Evolutionary conservation across 2,329 filamentous ascomycete genomes (phyloP).

Genomic region (Clathrospora elynae): DNA sequence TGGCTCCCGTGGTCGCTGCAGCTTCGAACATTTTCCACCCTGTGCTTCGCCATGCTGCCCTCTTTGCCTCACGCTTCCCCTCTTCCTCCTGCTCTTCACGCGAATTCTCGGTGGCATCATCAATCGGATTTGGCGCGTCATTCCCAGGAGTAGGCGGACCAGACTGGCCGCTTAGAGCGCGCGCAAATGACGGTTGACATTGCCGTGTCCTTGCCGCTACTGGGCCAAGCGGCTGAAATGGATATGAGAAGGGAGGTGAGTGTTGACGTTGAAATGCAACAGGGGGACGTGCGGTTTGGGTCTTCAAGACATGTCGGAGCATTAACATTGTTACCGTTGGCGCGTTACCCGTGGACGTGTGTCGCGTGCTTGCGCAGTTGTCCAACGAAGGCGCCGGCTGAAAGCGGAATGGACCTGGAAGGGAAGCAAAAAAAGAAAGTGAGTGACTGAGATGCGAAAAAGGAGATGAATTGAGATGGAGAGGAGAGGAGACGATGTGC

Average conservation of each 20-base stretch:
- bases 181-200: conserved; percentile 20
- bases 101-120: conserved; percentile 41
- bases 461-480: conserved; percentile 12
- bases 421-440: conserved; percentile 23
- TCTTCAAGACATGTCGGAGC: conserved; percentile 28
- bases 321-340: conserved; percentile 39
- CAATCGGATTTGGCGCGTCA: conserved; percentile 46
- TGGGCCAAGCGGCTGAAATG: conserved; percentile 35
- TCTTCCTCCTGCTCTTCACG: conserved; percentile 26
- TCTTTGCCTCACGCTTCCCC: conserved; percentile 19
- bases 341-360: conserved; percentile 17
- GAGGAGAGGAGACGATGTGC: conserved; percentile 3
- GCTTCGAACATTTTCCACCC: conserved; percentile 59
- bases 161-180: conserved; percentile 42
- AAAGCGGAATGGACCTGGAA: conserved; percentile 12
- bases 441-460: conserved; percentile 21
- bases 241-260: conserved; percentile 17
- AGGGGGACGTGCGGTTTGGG: conserved; percentile 23
- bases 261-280: conserved; percentile 26
- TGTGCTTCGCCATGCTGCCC: conserved; percentile 47
- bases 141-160: conserved; percentile 46
- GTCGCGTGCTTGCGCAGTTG: conserved; percentile 33
- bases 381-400: conserved; percentile 17
- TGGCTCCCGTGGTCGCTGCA: conserved; percentile 57
- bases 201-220: conserved; percentile 14